These are phyloP conservation scores for Phaffomyces antillensis DNA, from an alignment of 805 yeast species.

Conservation along the genomic window DNA sequence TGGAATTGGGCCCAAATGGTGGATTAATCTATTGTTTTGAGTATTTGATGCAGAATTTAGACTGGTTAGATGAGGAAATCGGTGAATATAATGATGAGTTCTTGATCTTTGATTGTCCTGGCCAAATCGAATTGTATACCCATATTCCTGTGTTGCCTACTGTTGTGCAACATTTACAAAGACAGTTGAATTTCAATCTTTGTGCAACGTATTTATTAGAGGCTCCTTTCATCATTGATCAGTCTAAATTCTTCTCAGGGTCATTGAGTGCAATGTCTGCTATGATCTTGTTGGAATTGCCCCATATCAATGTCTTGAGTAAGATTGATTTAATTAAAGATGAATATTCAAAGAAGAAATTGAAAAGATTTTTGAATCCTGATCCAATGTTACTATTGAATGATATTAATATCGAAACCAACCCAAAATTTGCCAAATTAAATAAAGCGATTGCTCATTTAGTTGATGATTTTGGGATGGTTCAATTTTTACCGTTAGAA, in stretches of 20 bases:
- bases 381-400: constrained; percentile 71
- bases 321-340: constrained; percentile 83
- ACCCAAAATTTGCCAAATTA: constrained; percentile 60
- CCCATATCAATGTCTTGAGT: constrained; percentile 86
- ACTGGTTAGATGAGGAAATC: constrained; percentile 96
- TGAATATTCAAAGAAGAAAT: constrained; percentile 63
- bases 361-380: constrained; percentile 83
- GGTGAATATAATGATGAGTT: constrained; percentile 96
- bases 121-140: constrained; percentile 90
- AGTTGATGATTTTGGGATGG: constrained; percentile 98
- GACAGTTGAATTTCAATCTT: constrained; percentile 71
- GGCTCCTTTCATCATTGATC: constrained; percentile 89
- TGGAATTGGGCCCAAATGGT: constrained; percentile 92
- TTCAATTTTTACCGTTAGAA: constrained; percentile 88
- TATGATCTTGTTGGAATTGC: constrained; percentile 90
- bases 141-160: constrained; percentile 92
- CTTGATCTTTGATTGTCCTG: constrained; percentile 92
- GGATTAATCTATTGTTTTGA: constrained; percentile 92
- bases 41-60: constrained; percentile 78
- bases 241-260: constrained; percentile 90
- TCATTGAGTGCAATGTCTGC: constrained; percentile 97
- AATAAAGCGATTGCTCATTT: constrained; percentile 80
- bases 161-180: constrained; percentile 76
- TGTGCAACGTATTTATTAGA: constrained; percentile 92
- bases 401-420: constrained; percentile 41